phyloP scores from a whole-genome alignment of 108 stramenopile genomes.

The Seminavis robusta region DNA sequence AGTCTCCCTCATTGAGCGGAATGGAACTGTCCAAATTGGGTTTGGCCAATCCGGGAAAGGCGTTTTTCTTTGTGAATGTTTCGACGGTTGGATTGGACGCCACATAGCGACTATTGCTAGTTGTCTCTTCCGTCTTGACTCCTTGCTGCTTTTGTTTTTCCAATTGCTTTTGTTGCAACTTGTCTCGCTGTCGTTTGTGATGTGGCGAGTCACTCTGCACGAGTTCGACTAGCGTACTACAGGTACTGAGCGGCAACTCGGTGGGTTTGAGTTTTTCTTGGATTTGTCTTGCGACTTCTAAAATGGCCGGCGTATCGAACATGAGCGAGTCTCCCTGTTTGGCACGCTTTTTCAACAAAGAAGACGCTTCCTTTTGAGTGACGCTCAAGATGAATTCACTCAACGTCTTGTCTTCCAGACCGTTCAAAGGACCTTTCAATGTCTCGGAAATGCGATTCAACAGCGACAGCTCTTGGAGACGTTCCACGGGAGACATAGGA shows the following conservation, averaged over 20 bases:
- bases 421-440: conserved; percentile 74
- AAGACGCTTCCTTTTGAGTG: conserved; percentile 72
- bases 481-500: conserved; percentile 81
- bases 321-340: not conserved
- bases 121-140: not conserved
- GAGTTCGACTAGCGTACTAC: conserved; percentile 50
- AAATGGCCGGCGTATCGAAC: too few relatives aligned
- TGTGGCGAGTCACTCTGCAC: conserved; percentile 63
- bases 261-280: not conserved
- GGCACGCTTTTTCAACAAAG: conserved; percentile 24
- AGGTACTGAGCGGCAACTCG: conserved; percentile 57
- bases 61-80: conserved; percentile 28
- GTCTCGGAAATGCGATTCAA: conserved; percentile 86
- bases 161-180: conserved; percentile 26
- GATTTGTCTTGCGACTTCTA: not conserved
- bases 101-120: too few relatives aligned
- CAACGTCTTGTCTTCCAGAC: conserved; percentile 89
- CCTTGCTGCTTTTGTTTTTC: conserved; percentile 27
- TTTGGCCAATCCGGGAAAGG: conserved; percentile 88
- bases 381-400: conserved; percentile 94
- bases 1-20: conserved; percentile 74
- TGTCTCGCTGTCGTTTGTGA: conserved; percentile 47
- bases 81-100: conserved; percentile 26
- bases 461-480: conserved; percentile 88
- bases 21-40: conserved; percentile 69